Base-by-base conservation (phyloP, 345 rosid species). In the Dovyalis caffra region DNA sequence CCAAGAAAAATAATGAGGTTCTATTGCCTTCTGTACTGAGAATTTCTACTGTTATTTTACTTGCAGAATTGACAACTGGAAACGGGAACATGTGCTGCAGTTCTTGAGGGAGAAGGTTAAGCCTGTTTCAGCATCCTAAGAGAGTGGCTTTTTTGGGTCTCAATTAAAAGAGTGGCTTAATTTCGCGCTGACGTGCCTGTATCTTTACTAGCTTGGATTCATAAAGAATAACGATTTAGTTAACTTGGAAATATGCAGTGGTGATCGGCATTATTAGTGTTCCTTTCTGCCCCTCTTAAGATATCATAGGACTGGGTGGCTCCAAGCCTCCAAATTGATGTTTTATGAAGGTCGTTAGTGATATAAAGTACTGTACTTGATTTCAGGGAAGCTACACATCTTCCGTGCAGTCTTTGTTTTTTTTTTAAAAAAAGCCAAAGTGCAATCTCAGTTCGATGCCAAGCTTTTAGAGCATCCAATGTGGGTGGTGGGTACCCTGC, bases 11-110 rank as follows among this genome's bases (percentile, higher is more conserved):
- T n/a, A 31, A 71, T 66, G 49, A 68, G 25, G 58, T 34, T n/a
- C 20, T 45, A 49, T 15, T n/a, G n/a, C 28, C 20, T 25, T 60
- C 64, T 73, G 25, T 21, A 74, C 66, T 4, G 18, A 25, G 23
- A 26, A 18, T n/a, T 1, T 40, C 47, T 20, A 4, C 37, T 65
- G 26, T 73, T 34, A 40, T 66, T 4, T 58, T 66, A 33, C 33
- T 43, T 58, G 85, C 94, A 95, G 99, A 83, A 89, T 92, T 35
- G 97, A 95, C 88, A 95, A 92, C 74, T 95, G 99, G 99, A 92
- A 95, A 85, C 95, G 97, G 1, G 97, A 95, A 77, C 99, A 95
- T 77, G 25, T 95, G 33, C 80, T 89, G 68, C 97, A 89, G 84
- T 95, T 91, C 88, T 74, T 95, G 75, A 76, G 74, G 32, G 95